These are phyloP conservation scores for Cordyceps tenuipes DNA, from an alignment of 2,329 filamentous ascomycete species.

Conservation along the genomic window DNA sequence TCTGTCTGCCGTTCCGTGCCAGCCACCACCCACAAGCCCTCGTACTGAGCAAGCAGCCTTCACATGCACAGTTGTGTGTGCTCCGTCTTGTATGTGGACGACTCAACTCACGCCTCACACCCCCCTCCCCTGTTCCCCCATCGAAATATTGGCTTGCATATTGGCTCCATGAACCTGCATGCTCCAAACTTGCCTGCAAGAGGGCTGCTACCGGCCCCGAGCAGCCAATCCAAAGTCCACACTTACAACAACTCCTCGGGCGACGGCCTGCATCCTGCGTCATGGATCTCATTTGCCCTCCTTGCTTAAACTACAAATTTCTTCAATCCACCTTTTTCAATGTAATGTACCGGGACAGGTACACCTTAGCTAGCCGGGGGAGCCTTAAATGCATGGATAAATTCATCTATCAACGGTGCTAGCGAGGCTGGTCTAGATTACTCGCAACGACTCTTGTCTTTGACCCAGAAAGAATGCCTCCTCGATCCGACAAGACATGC, in stretches of 20 bases:
- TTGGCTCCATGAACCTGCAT: slow-evolving; percentile 11
- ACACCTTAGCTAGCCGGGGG: background rate
- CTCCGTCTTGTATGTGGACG: no score
- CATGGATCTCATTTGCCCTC: slow-evolving; percentile 6
- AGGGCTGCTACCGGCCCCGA: background rate
- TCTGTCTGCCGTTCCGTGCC: background rate
- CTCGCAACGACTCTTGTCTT: background rate
- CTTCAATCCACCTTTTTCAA: background rate
- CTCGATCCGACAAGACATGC: background rate
- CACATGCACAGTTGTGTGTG: background rate
- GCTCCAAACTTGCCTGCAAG: background rate
- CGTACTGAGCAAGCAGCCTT: background rate
- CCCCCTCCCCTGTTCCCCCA: background rate
- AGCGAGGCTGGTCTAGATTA: background rate
- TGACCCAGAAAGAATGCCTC: background rate
- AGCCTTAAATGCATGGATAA: background rate
- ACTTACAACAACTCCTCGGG: background rate
- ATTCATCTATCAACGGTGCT: background rate
- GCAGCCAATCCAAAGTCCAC: background rate
- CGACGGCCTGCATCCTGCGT: slow-evolving; percentile 5
- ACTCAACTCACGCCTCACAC: no score
- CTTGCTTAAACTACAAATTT: background rate
- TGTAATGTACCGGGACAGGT: background rate
- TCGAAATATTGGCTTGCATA: slow-evolving; percentile 8
- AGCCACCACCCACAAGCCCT: background rate